Conservation (phyloP, 2,329 filamentous ascomycete genomes). For the Triangularia setosa region DNA sequence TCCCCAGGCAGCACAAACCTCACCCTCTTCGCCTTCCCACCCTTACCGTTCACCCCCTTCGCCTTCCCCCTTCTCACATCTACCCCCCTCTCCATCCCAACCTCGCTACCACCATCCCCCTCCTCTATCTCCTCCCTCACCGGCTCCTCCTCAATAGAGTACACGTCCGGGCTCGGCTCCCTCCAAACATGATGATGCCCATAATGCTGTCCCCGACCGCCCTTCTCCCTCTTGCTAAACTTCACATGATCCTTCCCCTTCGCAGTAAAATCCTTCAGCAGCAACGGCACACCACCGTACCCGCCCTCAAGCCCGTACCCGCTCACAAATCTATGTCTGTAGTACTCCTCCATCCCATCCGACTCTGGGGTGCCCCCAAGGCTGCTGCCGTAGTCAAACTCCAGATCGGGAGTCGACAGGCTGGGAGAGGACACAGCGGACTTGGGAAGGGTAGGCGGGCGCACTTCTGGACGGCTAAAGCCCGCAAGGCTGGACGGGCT, state of each 20-base stretch:
- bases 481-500: constrained; percentile 54
- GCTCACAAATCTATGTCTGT: not conserved
- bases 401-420: constrained; percentile 39
- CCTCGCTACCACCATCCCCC: too few species aligned
- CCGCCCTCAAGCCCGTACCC: too few species aligned
- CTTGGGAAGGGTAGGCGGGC: constrained; percentile 35
- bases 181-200: constrained; percentile 44
- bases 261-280: constrained; percentile 38
- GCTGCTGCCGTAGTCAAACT: constrained; percentile 41
- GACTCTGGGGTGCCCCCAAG: constrained; percentile 39
- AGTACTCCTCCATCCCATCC: constrained; percentile 40
- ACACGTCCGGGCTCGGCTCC: constrained; percentile 57
- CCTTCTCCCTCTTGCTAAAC: not conserved
- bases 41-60: constrained; percentile 34
- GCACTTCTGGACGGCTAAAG: constrained; percentile 35
- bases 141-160: constrained; percentile 57
- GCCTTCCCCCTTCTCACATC: constrained; percentile 27
- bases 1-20: constrained; percentile 49
- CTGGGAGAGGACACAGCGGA: constrained; percentile 29
- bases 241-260: not conserved
- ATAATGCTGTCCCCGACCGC: not conserved
- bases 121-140: constrained; percentile 45
- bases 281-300: constrained; percentile 37
- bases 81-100: constrained; percentile 49
- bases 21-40: constrained; percentile 54